Conservation (phyloP, 2,329 filamentous ascomycete genomes). For the Myriosclerotinia scirpicola region DNA sequence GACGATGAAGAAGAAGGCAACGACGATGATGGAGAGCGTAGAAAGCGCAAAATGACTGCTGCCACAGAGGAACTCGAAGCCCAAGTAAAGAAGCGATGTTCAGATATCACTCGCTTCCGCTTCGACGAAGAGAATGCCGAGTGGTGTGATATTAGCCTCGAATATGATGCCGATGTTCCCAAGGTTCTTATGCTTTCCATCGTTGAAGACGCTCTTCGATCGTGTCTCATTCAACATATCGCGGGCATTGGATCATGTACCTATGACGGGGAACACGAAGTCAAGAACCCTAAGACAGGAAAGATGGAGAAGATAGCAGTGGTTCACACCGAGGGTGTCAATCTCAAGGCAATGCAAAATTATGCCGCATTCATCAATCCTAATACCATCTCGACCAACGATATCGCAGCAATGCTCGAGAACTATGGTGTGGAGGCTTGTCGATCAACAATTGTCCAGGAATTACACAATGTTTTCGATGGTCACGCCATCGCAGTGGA, state of each 20-base stretch:
- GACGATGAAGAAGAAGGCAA: conserved; percentile 43
- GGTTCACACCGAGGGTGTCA: conserved; percentile 81
- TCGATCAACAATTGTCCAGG: conserved; percentile 79
- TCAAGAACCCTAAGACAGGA: conserved; percentile 49
- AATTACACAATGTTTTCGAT: conserved; percentile 82
- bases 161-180: conserved; percentile 75
- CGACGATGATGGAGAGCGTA: conserved; percentile 35
- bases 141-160: conserved; percentile 79
- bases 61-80: conserved; percentile 51
- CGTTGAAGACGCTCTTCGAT: conserved; percentile 76
- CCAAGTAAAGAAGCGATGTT: conserved; percentile 62
- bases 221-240: conserved; percentile 85
- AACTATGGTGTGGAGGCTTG: conserved; percentile 94
- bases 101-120: conserved; percentile 71
- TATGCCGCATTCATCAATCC: conserved; percentile 84
- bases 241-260: conserved; percentile 72
- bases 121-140: conserved; percentile 74
- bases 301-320: conserved; percentile 53
- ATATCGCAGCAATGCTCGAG: conserved; percentile 79
- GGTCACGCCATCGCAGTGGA: conserved; percentile 93
- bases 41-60: conserved; percentile 30
- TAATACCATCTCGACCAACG: conserved; percentile 85
- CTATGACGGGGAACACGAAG: conserved; percentile 60
- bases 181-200: conserved; percentile 93
- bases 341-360: conserved; percentile 86